These are phyloP conservation scores for Jamesozyma hellenica DNA, from an alignment of 805 yeast genomes.

Conservation along the genomic window DNA sequence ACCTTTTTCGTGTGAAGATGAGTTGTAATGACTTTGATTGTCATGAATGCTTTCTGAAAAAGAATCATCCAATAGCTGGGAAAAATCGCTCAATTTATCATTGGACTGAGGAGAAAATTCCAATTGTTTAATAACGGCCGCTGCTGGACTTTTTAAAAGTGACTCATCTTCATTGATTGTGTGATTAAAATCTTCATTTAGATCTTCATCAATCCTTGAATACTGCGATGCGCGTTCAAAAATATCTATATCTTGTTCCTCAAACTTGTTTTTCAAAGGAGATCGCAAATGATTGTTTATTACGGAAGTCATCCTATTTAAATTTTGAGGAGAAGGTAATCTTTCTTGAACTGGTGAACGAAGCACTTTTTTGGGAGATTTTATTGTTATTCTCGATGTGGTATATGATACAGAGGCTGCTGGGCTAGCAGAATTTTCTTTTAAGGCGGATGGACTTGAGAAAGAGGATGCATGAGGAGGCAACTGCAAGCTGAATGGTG, in stretches of 20 bases:
- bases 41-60: conserved; percentile 9
- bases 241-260: conserved; percentile 3
- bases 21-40: not conserved
- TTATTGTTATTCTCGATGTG: conserved; percentile 29
- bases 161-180: not conserved
- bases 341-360: conserved; percentile 9
- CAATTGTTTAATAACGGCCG: not conserved
- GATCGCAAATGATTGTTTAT: conserved; percentile 28
- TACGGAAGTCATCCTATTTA: conserved; percentile 25
- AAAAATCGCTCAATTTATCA: conserved; percentile 19
- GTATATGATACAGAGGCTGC: conserved; percentile 30
- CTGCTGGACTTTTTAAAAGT: conserved; percentile 3
- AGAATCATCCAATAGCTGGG: conserved; percentile 20
- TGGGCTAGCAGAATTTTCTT: conserved; percentile 18
- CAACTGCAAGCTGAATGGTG: not conserved
- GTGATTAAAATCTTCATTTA: not conserved
- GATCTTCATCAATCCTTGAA: not conserved
- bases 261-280: conserved; percentile 16
- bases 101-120: conserved; percentile 26
- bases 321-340: conserved; percentile 14
- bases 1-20: not conserved
- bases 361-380: conserved; percentile 19
- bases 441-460: not conserved
- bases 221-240: conserved; percentile 2
- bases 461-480: conserved; percentile 1